Evolutionary conservation across 495 filamentous ascomycete species (phyloP).

Genomic region (Arthonia radiata): DNA sequence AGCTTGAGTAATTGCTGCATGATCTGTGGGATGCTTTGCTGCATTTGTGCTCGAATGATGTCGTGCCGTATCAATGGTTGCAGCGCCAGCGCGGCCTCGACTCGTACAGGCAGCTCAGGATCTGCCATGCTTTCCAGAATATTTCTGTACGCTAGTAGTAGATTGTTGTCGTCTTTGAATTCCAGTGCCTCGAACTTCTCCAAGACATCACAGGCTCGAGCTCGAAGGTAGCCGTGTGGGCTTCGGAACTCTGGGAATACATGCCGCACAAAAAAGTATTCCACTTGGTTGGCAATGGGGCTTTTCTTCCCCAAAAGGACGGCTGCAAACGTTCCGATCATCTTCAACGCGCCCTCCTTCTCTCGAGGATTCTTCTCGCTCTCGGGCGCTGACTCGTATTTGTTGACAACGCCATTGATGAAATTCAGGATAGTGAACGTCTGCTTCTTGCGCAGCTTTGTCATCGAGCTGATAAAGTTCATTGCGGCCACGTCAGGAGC

Average conservation of each 20-base stretch:
- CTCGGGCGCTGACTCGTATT: conserved; percentile 60
- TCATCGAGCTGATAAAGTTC: conserved; percentile 84
- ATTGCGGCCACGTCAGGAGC: conserved; percentile 90
- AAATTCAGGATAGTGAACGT: conserved; percentile 84
- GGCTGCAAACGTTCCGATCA: conserved; percentile 86
- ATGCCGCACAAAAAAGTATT: conserved; percentile 94
- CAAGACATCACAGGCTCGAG: conserved; percentile 84
- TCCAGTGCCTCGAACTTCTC: conserved; percentile 94
- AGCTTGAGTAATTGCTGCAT: conserved; percentile 97
- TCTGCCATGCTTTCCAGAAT: conserved; percentile 96
- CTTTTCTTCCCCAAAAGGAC: conserved; percentile 95
- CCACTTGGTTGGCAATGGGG: conserved; percentile 91
- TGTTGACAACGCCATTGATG: conserved; percentile 78
- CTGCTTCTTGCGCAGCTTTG: conserved; percentile 84
- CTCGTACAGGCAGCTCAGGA: conserved; percentile 66
- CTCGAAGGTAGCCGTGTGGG: conserved; percentile 76
- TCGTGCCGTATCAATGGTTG: conserved; percentile 93
- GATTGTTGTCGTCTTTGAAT: conserved; percentile 84
- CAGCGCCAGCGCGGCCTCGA: conserved; percentile 80
- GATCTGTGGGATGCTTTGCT: conserved; percentile 94
- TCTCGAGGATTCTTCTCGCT: conserved; percentile 75
- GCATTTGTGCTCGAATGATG: conserved; percentile 78
- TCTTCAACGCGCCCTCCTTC: conserved; percentile 87
- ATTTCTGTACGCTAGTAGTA: conserved; percentile 85
- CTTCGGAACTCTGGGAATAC: conserved; percentile 96